Evolutionary conservation across 352 stramenopile species (phyloP), one percentile per base, ranked within the genome.

Genomic region (Peronosclerospora sorghi): DNA sequence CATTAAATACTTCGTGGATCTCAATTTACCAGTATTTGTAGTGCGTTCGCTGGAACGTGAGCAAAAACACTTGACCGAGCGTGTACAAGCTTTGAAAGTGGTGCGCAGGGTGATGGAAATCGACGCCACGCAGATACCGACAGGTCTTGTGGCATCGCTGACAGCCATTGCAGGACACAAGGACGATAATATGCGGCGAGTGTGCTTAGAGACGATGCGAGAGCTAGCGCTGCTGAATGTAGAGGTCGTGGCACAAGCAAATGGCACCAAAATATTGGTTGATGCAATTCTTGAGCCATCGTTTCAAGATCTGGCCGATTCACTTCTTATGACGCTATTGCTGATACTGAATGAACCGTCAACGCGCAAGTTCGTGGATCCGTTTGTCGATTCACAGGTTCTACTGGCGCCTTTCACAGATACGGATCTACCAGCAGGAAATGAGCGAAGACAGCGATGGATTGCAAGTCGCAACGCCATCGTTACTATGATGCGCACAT

Each of bases 401-500:
- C 55, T 95, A 5, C 41, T 95, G 4, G 82, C 83, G 12, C 83
- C 83, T 9, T 90, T 95, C 56, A 95, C 83, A 6, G 82, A 95
- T 56, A 92, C 83, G 2, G 83, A 95, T 32, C 44, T 87, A 1
- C 79, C 79, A 12, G 79, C 77, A 1, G 80, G 78, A 0, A 90
- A 89, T 20, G 81, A 95, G 41, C 51, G 83, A 23, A 76, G 83
- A 8, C 81, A 90, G 50, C 77, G 78, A 1, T 94, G 83, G 83
- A 94, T 88, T 64, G 81, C 83, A 13, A 93, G 81, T 68, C 77
- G 82, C 2, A 93, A 91, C 27, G 81, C 83, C 10, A 83, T 95
- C 21, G 78, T 95, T 23, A 88, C 75, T 7, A 86, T 95, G 74
- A 92, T 95, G 79, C 78, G 81, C 0, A 92, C 83, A 13, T 95